Evolutionary conservation across 2,329 filamentous ascomycete genomes (phyloP).

Genomic region (Dryadomyces quercus-mongolicae): DNA sequence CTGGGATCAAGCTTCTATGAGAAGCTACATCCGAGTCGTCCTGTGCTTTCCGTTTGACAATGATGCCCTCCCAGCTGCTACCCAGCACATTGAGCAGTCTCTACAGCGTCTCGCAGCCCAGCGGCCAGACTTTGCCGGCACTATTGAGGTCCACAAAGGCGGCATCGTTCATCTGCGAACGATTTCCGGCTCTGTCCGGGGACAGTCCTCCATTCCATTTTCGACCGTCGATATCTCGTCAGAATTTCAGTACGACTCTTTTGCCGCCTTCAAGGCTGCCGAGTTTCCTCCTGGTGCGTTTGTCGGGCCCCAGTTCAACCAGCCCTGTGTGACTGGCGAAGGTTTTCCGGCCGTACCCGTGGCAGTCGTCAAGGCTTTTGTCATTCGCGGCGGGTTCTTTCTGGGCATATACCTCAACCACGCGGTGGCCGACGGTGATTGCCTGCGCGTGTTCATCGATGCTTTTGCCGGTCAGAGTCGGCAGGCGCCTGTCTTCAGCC

Average conservation of each 20-base stretch:
- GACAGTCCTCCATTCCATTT: constrained; percentile 11
- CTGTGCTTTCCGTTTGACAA: constrained; percentile 16
- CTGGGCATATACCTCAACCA: constrained; percentile 29
- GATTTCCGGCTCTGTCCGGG: constrained; percentile 1
- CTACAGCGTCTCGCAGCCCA: constrained; percentile 12
- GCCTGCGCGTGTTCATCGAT: constrained; percentile 25
- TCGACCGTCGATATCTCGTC: constrained; percentile 10
- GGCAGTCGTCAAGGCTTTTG: constrained; percentile 24
- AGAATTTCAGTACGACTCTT: constrained; percentile 15
- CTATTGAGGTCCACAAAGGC: constrained; percentile 12
- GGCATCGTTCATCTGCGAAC: constrained; percentile 13
- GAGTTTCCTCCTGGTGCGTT: constrained; percentile 20
- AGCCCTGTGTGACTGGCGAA: constrained; percentile 7
- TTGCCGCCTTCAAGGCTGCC: constrained; percentile 15
- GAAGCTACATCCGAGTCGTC: constrained; percentile 10
- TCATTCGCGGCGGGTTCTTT: constrained; percentile 26
- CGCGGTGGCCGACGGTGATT: constrained; percentile 28
- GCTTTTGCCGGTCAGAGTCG: constrained; percentile 24
- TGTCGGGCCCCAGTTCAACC: constrained; percentile 15
- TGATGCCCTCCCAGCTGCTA: neutral
- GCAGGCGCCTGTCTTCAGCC: constrained; percentile 11
- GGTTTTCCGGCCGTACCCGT: constrained; percentile 20
- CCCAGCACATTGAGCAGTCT: constrained; percentile 9
- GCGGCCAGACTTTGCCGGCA: constrained; percentile 18
- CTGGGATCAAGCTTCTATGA: constrained; percentile 13